Percentiles rank a stretch among this genome's conserved stretches.
Evolutionary conservation across 2,329 filamentous ascomycete genomes (phyloP).

Genomic region (Dryadomyces sulphureus): DNA sequence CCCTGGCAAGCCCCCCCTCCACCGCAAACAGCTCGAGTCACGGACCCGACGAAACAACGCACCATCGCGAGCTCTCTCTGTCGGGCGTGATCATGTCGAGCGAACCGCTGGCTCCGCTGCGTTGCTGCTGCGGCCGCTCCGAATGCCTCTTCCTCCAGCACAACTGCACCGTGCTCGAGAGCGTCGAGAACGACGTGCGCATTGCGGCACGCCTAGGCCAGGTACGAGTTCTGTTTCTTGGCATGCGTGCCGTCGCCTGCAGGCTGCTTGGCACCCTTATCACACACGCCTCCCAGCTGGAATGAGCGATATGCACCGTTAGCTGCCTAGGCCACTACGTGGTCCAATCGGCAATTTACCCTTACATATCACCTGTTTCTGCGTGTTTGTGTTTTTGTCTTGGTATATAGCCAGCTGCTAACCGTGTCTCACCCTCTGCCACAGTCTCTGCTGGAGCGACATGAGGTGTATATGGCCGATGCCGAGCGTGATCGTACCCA

Average conservation of each 20-base stretch:
- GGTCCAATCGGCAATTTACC: neutral
- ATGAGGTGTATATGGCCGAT: slow-evolving; percentile 89
- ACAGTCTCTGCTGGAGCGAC: slow-evolving; percentile 79
- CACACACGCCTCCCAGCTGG: too few species aligned
- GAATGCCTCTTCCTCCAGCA: slow-evolving; percentile 71
- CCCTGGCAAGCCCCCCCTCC: neutral
- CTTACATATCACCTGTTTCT: neutral
- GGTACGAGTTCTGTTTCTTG: slow-evolving; percentile 40
- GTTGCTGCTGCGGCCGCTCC: slow-evolving; percentile 73
- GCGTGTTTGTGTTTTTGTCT: neutral
- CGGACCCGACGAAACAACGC: neutral
- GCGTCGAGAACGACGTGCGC: slow-evolving; percentile 74
- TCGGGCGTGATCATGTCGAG: neutral
- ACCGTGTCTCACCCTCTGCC: slow-evolving; percentile 21
- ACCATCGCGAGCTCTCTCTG: neutral
- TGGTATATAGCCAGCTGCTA: too few species aligned
- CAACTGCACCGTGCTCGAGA: slow-evolving; percentile 64
- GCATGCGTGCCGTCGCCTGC: neutral
- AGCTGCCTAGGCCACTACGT: neutral
- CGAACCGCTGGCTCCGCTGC: slow-evolving; percentile 23
- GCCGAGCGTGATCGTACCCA: slow-evolving; percentile 71
- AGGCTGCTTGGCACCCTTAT: slow-evolving; percentile 11
- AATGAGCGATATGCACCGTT: neutral
- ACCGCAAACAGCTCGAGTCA: neutral
- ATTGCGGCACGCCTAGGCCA: slow-evolving; percentile 80